A percentile compares a stretch with the other conserved stretches of the same genome.
These are phyloP conservation scores for Ocimum tenuiflorum DNA, from an alignment of 257 asterid species.

Conservation along the genomic window DNA sequence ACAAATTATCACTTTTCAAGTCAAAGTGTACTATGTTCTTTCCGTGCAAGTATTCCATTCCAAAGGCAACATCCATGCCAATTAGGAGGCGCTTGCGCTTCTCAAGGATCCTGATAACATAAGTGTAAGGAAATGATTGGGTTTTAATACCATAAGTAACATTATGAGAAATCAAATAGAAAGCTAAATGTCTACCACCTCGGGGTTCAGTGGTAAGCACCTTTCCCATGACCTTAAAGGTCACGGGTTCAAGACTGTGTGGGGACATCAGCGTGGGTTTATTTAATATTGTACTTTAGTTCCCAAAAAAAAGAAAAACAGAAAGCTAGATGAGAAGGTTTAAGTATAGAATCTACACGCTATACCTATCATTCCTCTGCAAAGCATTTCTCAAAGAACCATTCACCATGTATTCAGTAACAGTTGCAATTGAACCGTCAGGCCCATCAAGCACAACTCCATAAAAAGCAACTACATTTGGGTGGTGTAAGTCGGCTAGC, in stretches of 20 bases:
- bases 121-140: slow-evolving; percentile 1
- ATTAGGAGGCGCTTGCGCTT: slow-evolving; percentile 88
- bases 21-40: slow-evolving; percentile 94
- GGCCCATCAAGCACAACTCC: slow-evolving; percentile 98
- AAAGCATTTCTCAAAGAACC: slow-evolving; percentile 89
- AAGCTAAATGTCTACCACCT: too few relatives aligned
- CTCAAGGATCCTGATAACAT: slow-evolving; percentile 60
- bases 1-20: slow-evolving; percentile 89
- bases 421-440: slow-evolving; percentile 92
- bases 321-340: background rate
- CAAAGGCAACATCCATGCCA: slow-evolving; percentile 96
- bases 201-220: too few relatives aligned
- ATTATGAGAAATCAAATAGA: slow-evolving; percentile 2
- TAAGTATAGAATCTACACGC: background rate
- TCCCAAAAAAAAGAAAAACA: too few relatives aligned
- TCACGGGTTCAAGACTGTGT: too few relatives aligned
- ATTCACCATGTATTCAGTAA: slow-evolving; percentile 95
- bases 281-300: too few relatives aligned
- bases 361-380: slow-evolving; percentile 85
- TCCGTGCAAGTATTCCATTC: slow-evolving; percentile 98
- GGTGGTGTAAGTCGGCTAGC: slow-evolving; percentile 98
- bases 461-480: slow-evolving; percentile 95
- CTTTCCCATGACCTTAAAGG: too few relatives aligned
- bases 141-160: background rate
- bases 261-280: too few relatives aligned